Conservation (phyloP, 2,329 filamentous ascomycete species). For the Fusarium agapanthi region DNA sequence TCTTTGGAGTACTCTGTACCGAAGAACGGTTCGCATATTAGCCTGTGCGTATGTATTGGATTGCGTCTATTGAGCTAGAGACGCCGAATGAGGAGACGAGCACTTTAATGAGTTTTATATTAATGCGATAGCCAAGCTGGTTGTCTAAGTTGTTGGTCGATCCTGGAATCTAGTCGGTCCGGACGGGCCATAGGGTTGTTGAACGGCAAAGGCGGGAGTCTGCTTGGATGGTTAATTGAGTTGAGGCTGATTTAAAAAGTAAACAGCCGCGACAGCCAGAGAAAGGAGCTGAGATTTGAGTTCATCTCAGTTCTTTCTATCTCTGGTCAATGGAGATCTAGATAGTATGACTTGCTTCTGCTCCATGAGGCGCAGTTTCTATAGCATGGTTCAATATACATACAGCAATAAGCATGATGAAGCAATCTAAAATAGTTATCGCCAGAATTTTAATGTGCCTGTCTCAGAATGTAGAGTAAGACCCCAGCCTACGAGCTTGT, state of each 20-base stretch:
- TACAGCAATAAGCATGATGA: conserved; percentile 8
- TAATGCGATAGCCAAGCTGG: not conserved
- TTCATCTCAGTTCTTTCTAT: conserved; percentile 14
- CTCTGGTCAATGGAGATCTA: conserved; percentile 13
- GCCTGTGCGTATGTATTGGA: conserved; percentile 24
- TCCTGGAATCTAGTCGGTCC: not conserved
- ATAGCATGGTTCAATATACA: not conserved
- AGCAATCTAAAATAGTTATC: conserved; percentile 9
- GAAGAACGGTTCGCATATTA: conserved; percentile 16
- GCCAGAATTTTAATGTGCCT: not conserved
- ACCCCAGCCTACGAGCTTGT: conserved; percentile 34
- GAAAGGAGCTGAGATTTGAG: conserved; percentile 5
- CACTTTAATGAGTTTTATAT: conserved; percentile 13
- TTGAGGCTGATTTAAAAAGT: not conserved
- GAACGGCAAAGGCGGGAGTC: conserved; percentile 32
- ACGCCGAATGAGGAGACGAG: not conserved
- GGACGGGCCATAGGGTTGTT: not conserved
- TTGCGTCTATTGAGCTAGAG: conserved; percentile 2
- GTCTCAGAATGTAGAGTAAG: conserved; percentile 7
- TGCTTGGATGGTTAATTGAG: not conserved
- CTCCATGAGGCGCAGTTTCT: not conserved
- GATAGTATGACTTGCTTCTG: conserved; percentile 1
- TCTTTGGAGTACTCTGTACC: conserved; percentile 4
- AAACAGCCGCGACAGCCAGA: conserved; percentile 32
- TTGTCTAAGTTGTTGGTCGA: not conserved